phyloP scores from a whole-genome alignment of 352 stramenopile genomes.

The Blastocystis sp. region DNA sequence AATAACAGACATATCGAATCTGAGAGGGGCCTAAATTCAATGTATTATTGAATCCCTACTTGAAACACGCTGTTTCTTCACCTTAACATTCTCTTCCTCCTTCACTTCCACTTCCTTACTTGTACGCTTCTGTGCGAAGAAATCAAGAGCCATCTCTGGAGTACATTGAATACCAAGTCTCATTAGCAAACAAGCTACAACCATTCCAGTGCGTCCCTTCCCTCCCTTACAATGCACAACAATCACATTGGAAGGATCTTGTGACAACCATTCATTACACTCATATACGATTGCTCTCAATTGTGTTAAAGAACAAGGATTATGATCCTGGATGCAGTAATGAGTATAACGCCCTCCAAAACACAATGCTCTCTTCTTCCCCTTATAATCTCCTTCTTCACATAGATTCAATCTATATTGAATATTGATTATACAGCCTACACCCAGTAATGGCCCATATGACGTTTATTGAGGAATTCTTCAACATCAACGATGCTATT shows the following conservation, averaged over 20 bases:
- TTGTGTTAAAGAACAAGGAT: conserved; percentile 44
- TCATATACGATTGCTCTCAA: conserved; percentile 35
- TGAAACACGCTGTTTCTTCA: conserved; percentile 35
- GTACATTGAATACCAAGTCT: background rate
- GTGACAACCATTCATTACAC: conserved; percentile 50
- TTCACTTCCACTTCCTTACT: background rate
- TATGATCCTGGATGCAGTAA: conserved; percentile 62
- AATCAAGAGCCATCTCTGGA: conserved; percentile 46
- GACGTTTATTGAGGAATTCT: conserved; percentile 61
- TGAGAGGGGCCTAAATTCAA: conserved; percentile 45
- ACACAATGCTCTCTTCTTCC: background rate
- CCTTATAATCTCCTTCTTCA: conserved; percentile 58
- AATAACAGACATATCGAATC: conserved; percentile 67
- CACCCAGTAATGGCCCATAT: conserved; percentile 64
- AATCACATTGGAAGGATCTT: conserved; percentile 56
- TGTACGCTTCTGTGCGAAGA: conserved; percentile 63
- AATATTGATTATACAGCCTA: background rate
- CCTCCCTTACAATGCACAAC: conserved; percentile 68
- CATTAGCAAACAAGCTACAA: conserved; percentile 64
- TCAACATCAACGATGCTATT: conserved; percentile 67
- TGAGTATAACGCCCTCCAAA: conserved; percentile 63
- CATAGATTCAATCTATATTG: conserved; percentile 64
- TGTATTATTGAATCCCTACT: background rate
- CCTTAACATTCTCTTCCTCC: background rate
- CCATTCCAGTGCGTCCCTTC: conserved; percentile 66